These are phyloP conservation scores for Noccaea caerulescens DNA, from an alignment of 345 rosid species.

Conservation along the genomic window DNA sequence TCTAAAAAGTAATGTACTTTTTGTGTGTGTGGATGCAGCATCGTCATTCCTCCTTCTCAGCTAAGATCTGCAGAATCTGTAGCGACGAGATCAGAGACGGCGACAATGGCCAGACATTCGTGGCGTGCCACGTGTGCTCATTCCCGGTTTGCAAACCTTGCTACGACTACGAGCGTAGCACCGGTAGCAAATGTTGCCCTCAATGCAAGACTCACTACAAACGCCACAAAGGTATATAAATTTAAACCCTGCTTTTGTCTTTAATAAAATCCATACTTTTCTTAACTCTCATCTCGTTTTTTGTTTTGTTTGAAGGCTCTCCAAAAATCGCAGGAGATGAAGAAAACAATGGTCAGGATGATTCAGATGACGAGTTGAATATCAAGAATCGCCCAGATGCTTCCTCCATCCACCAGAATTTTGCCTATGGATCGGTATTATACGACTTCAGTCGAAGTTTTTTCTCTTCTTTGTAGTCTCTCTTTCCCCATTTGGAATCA, in stretches of 20 bases:
- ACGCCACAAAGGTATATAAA: constrained; percentile 68
- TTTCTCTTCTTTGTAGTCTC: neutral
- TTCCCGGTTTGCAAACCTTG: constrained; percentile 93
- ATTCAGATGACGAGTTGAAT: constrained; percentile 68
- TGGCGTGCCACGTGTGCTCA: constrained; percentile 77
- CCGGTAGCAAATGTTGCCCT: constrained; percentile 87
- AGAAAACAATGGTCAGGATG: constrained; percentile 53
- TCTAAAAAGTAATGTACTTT: neutral
- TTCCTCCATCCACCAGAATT: constrained; percentile 43
- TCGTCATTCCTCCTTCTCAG: constrained; percentile 48
- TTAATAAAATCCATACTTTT: neutral
- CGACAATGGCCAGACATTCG: constrained; percentile 66
- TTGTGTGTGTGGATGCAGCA: constrained; percentile 43
- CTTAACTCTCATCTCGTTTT: neutral
- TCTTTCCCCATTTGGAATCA: constrained; percentile 1
- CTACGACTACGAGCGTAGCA: constrained; percentile 88
- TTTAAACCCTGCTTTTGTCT: neutral
- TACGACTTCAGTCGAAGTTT: neutral
- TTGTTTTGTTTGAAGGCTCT: constrained; percentile 54
- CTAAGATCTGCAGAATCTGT: constrained; percentile 71
- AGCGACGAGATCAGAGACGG: constrained; percentile 69
- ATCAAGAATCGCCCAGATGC: constrained; percentile 50
- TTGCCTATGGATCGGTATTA: constrained; percentile 45
- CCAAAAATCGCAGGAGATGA: constrained; percentile 74
- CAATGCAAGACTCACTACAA: constrained; percentile 91